These are phyloP conservation scores for Avena eriantha DNA, from an alignment of 176 grass and related monocot genomes.

Conservation along the genomic window DNA sequence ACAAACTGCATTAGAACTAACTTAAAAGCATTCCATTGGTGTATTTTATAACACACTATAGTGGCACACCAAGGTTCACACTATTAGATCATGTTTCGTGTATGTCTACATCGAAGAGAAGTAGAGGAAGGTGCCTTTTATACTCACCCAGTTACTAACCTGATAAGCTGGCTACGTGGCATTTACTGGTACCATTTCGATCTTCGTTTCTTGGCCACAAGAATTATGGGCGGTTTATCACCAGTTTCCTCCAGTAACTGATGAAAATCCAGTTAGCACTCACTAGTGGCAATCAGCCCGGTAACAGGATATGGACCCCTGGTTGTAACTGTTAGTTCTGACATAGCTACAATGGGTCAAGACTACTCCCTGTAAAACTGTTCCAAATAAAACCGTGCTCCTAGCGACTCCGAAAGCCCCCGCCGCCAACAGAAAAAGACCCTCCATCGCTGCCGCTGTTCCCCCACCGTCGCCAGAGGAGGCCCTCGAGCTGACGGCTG, in stretches of 20 bases:
- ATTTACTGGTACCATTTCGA: background rate
- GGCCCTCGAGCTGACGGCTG: too few species aligned
- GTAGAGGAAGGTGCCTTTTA: background rate
- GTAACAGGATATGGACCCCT: background rate
- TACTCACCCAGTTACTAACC: background rate
- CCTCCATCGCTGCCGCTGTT: too few species aligned
- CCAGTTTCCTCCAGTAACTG: background rate
- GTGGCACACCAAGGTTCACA: background rate
- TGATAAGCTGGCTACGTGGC: background rate
- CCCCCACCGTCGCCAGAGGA: too few species aligned
- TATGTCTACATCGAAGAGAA: background rate
- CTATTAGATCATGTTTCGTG: background rate
- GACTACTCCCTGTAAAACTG: slow-evolving; percentile 13
- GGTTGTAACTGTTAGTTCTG: slow-evolving; percentile 9
- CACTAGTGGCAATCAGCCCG: background rate
- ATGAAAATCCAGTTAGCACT: background rate
- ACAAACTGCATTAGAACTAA: background rate
- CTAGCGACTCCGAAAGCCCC: too few species aligned
- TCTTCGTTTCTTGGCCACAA: background rate
- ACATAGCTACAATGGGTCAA: slow-evolving; percentile 6
- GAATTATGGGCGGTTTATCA: background rate
- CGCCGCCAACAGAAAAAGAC: too few species aligned
- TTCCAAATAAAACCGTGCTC: background rate
- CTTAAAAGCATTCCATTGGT: background rate
- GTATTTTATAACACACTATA: background rate